Conservation (phyloP, 306 rosid species). For the Prinsepia uniflora region DNA sequence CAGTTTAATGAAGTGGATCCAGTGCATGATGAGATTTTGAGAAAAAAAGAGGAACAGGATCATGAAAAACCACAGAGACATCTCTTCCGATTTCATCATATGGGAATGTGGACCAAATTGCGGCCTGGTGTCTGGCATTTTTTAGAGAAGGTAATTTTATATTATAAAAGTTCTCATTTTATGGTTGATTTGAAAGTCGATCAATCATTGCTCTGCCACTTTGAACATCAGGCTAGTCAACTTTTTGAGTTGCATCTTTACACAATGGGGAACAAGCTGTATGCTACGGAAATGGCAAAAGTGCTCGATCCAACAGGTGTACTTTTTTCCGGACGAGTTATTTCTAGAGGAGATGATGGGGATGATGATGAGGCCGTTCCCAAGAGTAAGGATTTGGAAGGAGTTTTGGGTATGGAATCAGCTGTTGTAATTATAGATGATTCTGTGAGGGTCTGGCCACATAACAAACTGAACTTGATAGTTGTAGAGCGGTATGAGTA, state of each 20-base stretch:
- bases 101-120: conserved; percentile 99
- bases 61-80: conserved; percentile 76
- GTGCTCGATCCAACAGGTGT: conserved; percentile 89
- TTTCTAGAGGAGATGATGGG: conserved; percentile 89
- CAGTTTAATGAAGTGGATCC: conserved; percentile 97
- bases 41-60: conserved; percentile 88
- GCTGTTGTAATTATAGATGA: conserved; percentile 91
- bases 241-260: conserved; percentile 95
- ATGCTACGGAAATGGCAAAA: conserved; percentile 99
- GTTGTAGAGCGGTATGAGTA: conserved; percentile 83
- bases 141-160: conserved; percentile 75
- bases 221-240: conserved; percentile 76
- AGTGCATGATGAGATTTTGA: conserved; percentile 82
- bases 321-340: conserved; percentile 87
- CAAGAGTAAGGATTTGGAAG: conserved; percentile 94
- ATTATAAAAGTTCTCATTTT: conserved; percentile 11
- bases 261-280: conserved; percentile 97
- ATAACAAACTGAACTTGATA: conserved; percentile 92
- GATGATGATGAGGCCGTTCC: conserved; percentile 83
- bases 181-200: conserved; percentile 16
- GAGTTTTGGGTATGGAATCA: conserved; percentile 99
- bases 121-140: conserved; percentile 98
- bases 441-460: conserved; percentile 99
- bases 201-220: conserved; percentile 17
- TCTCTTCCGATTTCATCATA: conserved; percentile 87